phyloP scores from a whole-genome alignment of 1,139 yeast genomes.

The Geotrichum cucujoidarum region DNA sequence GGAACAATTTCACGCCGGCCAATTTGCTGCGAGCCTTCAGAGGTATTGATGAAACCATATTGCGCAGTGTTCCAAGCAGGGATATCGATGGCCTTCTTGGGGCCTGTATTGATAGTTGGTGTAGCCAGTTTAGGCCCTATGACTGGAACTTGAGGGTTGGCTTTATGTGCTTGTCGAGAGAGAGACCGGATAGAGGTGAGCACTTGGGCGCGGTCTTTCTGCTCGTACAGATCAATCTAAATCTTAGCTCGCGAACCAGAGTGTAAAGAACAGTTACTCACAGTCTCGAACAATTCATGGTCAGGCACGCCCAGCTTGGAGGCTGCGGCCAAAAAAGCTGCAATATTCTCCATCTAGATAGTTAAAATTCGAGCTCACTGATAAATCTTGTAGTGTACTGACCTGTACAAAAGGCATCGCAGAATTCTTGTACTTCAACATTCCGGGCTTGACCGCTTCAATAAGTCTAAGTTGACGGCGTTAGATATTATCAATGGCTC shows the following conservation, averaged over 20 bases:
- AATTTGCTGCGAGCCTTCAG: conserved; percentile 51
- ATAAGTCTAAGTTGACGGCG: conserved; percentile 33
- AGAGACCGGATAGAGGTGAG: conserved; percentile 67
- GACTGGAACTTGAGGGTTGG: conserved; percentile 44
- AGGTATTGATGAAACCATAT: conserved; percentile 54
- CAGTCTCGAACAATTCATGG: conserved; percentile 78
- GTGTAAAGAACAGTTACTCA: not conserved
- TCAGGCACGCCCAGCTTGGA: conserved; percentile 73
- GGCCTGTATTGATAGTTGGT: conserved; percentile 38
- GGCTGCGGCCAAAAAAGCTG: conserved; percentile 56
- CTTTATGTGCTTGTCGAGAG: conserved; percentile 55
- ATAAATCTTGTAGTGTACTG: too few species aligned
- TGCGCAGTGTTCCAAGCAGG: conserved; percentile 54
- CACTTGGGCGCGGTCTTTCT: conserved; percentile 72
- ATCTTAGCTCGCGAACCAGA: not conserved
- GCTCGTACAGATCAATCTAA: conserved; percentile 60
- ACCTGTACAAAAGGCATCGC: conserved; percentile 79
- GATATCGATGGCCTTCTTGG: conserved; percentile 36
- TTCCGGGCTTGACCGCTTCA: conserved; percentile 37
- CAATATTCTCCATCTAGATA: conserved; percentile 70
- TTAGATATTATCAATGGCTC: not conserved
- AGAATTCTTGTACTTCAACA: conserved; percentile 56
- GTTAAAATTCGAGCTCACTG: conserved; percentile 16
- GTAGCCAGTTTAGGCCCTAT: conserved; percentile 48
- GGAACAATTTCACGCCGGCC: conserved; percentile 43